Conservation (phyloP, 768 basidiomycete species). For the Boletellus emodensis region DNA sequence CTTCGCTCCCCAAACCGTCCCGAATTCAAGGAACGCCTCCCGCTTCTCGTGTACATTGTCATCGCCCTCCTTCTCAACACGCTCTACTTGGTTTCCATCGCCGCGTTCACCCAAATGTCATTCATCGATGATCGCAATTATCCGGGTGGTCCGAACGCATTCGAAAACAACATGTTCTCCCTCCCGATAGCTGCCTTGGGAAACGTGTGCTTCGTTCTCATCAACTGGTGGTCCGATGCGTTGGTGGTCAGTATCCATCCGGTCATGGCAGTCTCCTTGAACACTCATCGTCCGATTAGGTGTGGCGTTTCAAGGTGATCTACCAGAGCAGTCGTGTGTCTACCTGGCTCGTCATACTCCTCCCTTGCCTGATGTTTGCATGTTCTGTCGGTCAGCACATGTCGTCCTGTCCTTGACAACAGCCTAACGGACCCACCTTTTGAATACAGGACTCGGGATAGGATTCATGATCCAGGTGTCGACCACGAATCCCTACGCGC, state of each 20-base stretch:
- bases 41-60: slow-evolving; percentile 6
- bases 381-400: slow-evolving; percentile 7
- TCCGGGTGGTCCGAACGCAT: slow-evolving; percentile 30
- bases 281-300: neutral
- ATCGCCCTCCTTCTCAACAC: slow-evolving; percentile 9
- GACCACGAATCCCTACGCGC: slow-evolving; percentile 9
- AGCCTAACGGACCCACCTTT: neutral
- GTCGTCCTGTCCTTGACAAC: neutral
- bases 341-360: slow-evolving; percentile 5
- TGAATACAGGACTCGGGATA: slow-evolving; percentile 4
- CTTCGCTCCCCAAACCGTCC: neutral
- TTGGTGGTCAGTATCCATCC: slow-evolving; percentile 13
- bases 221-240: slow-evolving; percentile 17
- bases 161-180: slow-evolving; percentile 2
- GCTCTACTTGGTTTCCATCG: slow-evolving; percentile 12
- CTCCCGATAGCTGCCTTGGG: slow-evolving; percentile 15
- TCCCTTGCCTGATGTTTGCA: slow-evolving; percentile 10
- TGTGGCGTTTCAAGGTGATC: slow-evolving; percentile 19
- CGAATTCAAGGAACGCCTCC: slow-evolving; percentile 1
- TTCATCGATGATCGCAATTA: slow-evolving; percentile 33
- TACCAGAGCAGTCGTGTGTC: slow-evolving; percentile 6
- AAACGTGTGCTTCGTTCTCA: slow-evolving; percentile 5
- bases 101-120: slow-evolving; percentile 22
- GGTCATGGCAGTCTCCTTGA: too few species aligned
- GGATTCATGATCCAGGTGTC: slow-evolving; percentile 10